Conservation (phyloP, 2,329 filamentous ascomycete genomes). For the Ilyonectria robusta region DNA sequence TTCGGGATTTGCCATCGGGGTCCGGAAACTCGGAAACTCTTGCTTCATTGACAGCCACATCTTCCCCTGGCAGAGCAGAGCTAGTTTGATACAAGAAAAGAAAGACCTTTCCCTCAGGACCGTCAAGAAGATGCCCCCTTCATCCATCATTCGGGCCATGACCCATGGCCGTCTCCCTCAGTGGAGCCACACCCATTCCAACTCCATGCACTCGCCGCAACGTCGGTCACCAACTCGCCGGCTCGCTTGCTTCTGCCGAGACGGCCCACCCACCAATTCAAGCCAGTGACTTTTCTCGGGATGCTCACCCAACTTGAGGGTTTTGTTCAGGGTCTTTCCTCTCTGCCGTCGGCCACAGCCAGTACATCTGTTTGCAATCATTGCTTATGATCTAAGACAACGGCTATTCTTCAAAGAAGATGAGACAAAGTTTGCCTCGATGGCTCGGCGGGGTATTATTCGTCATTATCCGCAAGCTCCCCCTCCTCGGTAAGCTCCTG, state of each 20-base stretch:
- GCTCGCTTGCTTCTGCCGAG: conserved; percentile 25
- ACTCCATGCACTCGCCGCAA: conserved; percentile 25
- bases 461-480: not conserved
- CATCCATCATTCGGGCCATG: not conserved
- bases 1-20: conserved; percentile 9
- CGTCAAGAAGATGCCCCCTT: not conserved
- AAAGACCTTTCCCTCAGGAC: conserved; percentile 3
- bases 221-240: conserved; percentile 34
- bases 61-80: not conserved
- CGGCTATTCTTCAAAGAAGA: conserved; percentile 1
- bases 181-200: conserved; percentile 12
- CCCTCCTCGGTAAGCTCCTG: conserved; percentile 11
- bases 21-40: conserved; percentile 14
- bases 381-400: conserved; percentile 2
- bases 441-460: conserved; percentile 8
- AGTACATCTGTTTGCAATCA: not conserved
- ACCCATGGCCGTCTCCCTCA: not conserved
- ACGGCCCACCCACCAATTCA: conserved; percentile 18
- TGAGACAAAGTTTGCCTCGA: conserved; percentile 21
- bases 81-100: conserved; percentile 10
- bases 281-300: conserved; percentile 25
- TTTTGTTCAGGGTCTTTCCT: conserved; percentile 18
- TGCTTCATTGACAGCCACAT: conserved; percentile 1
- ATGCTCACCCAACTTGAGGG: conserved; percentile 17
- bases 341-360: conserved; percentile 8